Percentiles rank a stretch among this genome's conserved stretches.
Conservation (phyloP, 345 rosid genomes). For the Gossypium sturtianum region DNA sequence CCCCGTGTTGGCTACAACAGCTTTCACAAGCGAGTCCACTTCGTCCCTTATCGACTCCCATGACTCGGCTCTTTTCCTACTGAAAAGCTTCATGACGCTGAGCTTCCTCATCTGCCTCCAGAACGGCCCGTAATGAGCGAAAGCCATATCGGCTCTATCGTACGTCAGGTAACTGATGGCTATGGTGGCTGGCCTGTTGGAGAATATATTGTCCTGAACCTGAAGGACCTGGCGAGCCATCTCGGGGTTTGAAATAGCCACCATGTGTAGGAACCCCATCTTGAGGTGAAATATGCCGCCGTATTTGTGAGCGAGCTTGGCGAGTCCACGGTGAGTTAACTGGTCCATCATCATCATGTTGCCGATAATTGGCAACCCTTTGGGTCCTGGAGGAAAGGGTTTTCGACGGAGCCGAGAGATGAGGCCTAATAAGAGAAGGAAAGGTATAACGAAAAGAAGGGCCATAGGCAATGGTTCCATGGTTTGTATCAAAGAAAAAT, state of each 20-base stretch:
- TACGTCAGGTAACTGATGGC: slow-evolving; percentile 86
- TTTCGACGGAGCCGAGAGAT: slow-evolving; percentile 31
- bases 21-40: slow-evolving; percentile 46
- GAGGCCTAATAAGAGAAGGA: slow-evolving; percentile 37
- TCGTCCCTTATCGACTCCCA: slow-evolving; percentile 93
- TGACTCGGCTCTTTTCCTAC: slow-evolving; percentile 88
- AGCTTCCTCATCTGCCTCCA: slow-evolving; percentile 98
- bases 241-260: slow-evolving; percentile 63
- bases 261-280: slow-evolving; percentile 74
- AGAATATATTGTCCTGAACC: slow-evolving; percentile 79
- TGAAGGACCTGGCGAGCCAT: slow-evolving; percentile 75
- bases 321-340: slow-evolving; percentile 84
- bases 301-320: slow-evolving; percentile 50
- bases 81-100: slow-evolving; percentile 81
- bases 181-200: slow-evolving; percentile 79
- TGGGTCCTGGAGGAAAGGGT: slow-evolving; percentile 88
- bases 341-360: slow-evolving; percentile 90
- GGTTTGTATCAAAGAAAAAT: slow-evolving; percentile 21
- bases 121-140: slow-evolving; percentile 91
- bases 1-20: slow-evolving; percentile 39
- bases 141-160: slow-evolving; percentile 91
- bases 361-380: slow-evolving; percentile 76
- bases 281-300: slow-evolving; percentile 79
- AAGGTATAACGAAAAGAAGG: slow-evolving; percentile 30
- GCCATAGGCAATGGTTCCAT: slow-evolving; percentile 25